Conservation (phyloP, 2,329 filamentous ascomycete species). For the Incumbomyces delicatus region DNA sequence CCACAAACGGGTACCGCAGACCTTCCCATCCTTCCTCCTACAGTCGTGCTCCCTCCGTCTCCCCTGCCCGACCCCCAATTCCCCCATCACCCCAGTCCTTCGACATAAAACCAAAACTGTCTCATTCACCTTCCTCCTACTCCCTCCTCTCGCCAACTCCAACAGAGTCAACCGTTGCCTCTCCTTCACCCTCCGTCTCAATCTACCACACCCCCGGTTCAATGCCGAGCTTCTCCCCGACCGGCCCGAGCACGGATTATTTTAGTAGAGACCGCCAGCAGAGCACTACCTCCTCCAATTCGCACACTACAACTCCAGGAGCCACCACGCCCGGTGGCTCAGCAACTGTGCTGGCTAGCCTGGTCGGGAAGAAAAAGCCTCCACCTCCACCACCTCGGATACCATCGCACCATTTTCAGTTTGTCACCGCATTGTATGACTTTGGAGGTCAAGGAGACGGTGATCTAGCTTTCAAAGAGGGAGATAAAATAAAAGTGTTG, state of each 20-base stretch:
- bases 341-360: constrained; percentile 20
- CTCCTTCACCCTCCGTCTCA: constrained; percentile 21
- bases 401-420: constrained; percentile 39
- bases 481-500: constrained; percentile 65
- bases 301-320: constrained; percentile 23
- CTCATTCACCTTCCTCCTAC: constrained; percentile 22
- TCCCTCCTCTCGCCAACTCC: constrained; percentile 23
- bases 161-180: constrained; percentile 21
- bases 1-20: constrained; percentile 30
- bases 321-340: constrained; percentile 8
- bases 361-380: constrained; percentile 58
- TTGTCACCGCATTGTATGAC: constrained; percentile 63
- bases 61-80: constrained; percentile 22
- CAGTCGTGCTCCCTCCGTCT: constrained; percentile 23
- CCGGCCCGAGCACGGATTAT: constrained; percentile 36
- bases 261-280: constrained; percentile 33
- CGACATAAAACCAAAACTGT: constrained; percentile 27
- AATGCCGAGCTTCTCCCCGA: constrained; percentile 25
- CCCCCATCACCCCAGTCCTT: constrained; percentile 20
- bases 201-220: constrained; percentile 21
- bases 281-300: constrained; percentile 28
- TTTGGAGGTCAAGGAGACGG: constrained; percentile 61
- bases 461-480: constrained; percentile 65
- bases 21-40: constrained; percentile 28
- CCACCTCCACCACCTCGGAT: constrained; percentile 61